Evolutionary conservation across 2,329 filamentous ascomycete species (phyloP).

Genomic region (Ceratocystis colombiana): DNA sequence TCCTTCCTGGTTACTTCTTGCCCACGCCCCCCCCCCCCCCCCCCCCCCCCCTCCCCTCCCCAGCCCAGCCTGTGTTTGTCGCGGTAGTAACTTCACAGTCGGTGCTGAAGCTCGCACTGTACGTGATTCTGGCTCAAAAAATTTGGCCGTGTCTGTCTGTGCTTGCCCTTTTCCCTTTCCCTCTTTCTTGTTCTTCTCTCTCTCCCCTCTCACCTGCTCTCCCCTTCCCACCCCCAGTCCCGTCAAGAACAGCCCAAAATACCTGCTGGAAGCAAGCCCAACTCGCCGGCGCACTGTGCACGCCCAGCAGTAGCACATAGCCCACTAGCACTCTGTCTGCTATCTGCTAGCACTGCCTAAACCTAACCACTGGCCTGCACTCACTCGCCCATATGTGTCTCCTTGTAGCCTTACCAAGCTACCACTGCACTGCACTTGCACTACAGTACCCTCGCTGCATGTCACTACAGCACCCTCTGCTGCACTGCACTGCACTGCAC

Average conservation of each 20-base stretch:
- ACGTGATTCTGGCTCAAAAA: constrained; percentile 16
- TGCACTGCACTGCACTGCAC: too few relatives aligned
- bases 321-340: too few relatives aligned
- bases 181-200: constrained; percentile 9
- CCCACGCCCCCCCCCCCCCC: background rate
- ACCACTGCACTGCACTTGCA: background rate
- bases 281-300: background rate
- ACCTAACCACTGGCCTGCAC: background rate
- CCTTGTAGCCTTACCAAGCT: background rate
- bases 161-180: constrained; percentile 8
- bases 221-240: background rate
- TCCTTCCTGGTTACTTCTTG: background rate
- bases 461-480: too few relatives aligned
- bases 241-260: background rate
- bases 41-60: background rate
- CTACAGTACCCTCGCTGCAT: too few relatives aligned
- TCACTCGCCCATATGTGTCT: background rate
- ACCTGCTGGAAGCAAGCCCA: background rate
- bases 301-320: too few relatives aligned
- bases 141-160: constrained; percentile 7
- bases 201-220: background rate
- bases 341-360: too few relatives aligned
- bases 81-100: constrained; percentile 16
- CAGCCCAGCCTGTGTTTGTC: constrained; percentile 22
- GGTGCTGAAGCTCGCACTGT: constrained; percentile 13